These are phyloP conservation scores for Samsoniella hepiali DNA, from an alignment of 2,329 filamentous ascomycete species.

Conservation along the genomic window DNA sequence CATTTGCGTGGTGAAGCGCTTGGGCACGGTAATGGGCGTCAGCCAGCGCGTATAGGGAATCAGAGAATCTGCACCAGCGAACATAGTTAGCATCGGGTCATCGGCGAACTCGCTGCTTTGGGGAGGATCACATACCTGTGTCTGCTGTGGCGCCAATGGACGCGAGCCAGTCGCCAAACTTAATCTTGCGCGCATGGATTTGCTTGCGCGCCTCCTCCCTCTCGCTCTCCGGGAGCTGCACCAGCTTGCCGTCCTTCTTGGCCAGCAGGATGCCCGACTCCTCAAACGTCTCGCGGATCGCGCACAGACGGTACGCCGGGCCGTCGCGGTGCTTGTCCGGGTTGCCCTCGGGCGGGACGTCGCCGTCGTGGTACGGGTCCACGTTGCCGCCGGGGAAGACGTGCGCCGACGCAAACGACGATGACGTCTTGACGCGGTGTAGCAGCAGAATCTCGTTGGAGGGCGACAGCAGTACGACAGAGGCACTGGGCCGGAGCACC, in stretches of 20 bases:
- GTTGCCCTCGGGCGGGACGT: conserved; percentile 43
- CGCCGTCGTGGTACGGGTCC: conserved; percentile 71
- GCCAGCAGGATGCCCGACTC: conserved; percentile 88
- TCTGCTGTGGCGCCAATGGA: conserved; percentile 60
- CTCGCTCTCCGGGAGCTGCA: conserved; percentile 58
- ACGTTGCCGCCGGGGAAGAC: conserved; percentile 94
- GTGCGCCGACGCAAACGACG: conserved; percentile 84
- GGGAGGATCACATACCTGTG: conserved; percentile 46
- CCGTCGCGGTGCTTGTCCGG: conserved; percentile 65
- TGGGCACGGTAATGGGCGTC: conserved; percentile 69
- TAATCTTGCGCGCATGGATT: conserved; percentile 64
- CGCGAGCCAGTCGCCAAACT: conserved; percentile 64
- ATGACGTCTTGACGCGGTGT: conserved; percentile 77
- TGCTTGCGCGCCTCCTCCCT: conserved; percentile 63
- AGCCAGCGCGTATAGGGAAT: conserved; percentile 90
- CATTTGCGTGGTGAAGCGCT: conserved; percentile 93
- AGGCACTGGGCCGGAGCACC: conserved; percentile 64
- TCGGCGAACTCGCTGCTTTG: conserved; percentile 24
- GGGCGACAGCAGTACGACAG: conserved; percentile 80
- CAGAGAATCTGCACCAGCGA: conserved; percentile 41
- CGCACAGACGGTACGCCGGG: conserved; percentile 72
- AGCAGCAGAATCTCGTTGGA: conserved; percentile 84
- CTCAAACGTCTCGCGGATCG: conserved; percentile 89
- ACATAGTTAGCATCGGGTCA: conserved; percentile 28
- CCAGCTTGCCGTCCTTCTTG: conserved; percentile 47